A percentile compares a stretch with the other conserved stretches of the same genome.
These are phyloP conservation scores for Kodamaea ohmeri DNA, from an alignment of 1,139 yeast species.

Conservation along the genomic window DNA sequence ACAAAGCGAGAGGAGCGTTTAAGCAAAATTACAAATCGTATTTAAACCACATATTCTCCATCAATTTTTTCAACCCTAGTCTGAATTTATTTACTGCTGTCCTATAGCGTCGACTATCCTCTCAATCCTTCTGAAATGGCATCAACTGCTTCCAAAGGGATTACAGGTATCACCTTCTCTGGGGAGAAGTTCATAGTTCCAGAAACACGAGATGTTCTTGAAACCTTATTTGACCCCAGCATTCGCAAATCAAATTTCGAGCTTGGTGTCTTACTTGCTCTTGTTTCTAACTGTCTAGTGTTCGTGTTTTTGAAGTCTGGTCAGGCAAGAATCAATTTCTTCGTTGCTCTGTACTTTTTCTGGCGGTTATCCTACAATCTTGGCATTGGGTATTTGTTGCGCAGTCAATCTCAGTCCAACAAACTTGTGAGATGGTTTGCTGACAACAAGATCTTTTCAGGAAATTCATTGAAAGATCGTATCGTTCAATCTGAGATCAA, in stretches of 20 bases:
- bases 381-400: constrained; percentile 73
- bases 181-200: constrained; percentile 65
- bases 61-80: background rate
- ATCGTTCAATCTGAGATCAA: constrained; percentile 46
- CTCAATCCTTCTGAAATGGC: constrained; percentile 1
- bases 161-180: constrained; percentile 46
- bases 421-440: constrained; percentile 56
- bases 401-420: constrained; percentile 63
- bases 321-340: constrained; percentile 40
- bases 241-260: constrained; percentile 70
- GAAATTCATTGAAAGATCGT: constrained; percentile 32
- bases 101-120: too few relatives aligned
- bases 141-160: constrained; percentile 1
- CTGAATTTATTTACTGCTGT: too few relatives aligned
- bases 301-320: constrained; percentile 38
- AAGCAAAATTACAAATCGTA: background rate
- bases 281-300: constrained; percentile 51
- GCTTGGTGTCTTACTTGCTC: constrained; percentile 50
- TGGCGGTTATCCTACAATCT: constrained; percentile 79
- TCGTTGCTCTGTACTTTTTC: constrained; percentile 57
- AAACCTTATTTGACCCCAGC: constrained; percentile 77
- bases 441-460: constrained; percentile 44
- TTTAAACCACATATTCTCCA: background rate
- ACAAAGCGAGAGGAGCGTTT: background rate
- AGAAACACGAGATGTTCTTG: constrained; percentile 81